Conservation (phyloP, 78 protist genomes). For the Tieghemostelium lacteum region DNA sequence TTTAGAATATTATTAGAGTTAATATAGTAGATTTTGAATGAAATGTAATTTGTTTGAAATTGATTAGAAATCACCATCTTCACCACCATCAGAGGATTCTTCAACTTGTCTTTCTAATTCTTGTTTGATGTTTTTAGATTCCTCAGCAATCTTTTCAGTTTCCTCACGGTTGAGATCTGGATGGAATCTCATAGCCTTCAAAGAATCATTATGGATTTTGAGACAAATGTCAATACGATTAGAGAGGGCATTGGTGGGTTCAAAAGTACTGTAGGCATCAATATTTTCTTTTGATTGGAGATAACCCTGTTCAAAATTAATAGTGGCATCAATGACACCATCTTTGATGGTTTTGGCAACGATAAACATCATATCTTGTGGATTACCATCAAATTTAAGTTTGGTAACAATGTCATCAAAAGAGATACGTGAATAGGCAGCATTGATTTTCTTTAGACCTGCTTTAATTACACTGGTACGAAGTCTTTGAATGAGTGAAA, state of each 20-base stretch:
- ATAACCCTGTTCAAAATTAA: constrained; percentile 88
- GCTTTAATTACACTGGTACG: constrained; percentile 97
- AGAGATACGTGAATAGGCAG: constrained; percentile 92
- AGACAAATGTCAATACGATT: constrained; percentile 90
- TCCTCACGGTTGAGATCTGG: constrained; percentile 70
- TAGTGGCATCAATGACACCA: constrained; percentile 69
- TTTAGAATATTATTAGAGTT: too few species aligned
- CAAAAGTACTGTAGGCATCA: constrained; percentile 92
- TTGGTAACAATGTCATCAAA: constrained; percentile 87
- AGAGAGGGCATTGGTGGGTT: constrained; percentile 91
- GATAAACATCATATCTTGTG: constrained; percentile 94
- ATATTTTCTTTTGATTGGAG: constrained; percentile 82
- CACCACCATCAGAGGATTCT: constrained; percentile 68
- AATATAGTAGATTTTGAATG: too few species aligned
- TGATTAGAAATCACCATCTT: too few species aligned
- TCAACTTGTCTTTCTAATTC: constrained; percentile 72
- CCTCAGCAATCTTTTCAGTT: constrained; percentile 76
- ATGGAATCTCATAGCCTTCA: constrained; percentile 92
- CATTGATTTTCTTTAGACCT: constrained; percentile 91
- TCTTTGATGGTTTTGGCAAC: constrained; percentile 94
- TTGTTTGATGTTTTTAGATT: constrained; percentile 49
- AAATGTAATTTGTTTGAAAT: too few species aligned
- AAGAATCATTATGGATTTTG: constrained; percentile 91
- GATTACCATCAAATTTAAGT: constrained; percentile 89
- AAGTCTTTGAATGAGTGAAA: constrained; percentile 88